phyloP scores from a whole-genome alignment of 106 monocot genomes.

The Narthecium ossifragum region DNA sequence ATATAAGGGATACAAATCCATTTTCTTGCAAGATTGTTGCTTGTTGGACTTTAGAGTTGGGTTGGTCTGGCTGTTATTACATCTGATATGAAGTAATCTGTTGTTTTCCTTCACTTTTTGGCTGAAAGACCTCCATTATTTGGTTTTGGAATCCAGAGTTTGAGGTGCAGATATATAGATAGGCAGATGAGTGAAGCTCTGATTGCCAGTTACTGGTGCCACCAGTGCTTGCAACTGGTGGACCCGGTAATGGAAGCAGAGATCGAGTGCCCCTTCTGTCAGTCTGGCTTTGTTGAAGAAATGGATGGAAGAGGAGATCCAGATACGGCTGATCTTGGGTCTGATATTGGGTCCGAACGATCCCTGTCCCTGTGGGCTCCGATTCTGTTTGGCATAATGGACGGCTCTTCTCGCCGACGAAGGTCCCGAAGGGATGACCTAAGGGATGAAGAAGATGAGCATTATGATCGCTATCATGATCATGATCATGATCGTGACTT shows the following conservation, averaged over 20 bases:
- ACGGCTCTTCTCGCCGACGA: background rate
- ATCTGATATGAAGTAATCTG: too few species aligned
- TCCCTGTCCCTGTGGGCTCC: slow-evolving; percentile 19
- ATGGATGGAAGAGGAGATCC: slow-evolving; percentile 2
- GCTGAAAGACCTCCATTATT: too few species aligned
- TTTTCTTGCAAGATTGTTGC: background rate
- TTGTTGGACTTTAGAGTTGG: background rate
- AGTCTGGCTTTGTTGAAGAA: slow-evolving; percentile 31
- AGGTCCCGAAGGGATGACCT: background rate
- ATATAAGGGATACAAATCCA: background rate
- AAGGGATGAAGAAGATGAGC: slow-evolving; percentile 16
- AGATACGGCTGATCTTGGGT: background rate
- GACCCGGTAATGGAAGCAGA: slow-evolving; percentile 29
- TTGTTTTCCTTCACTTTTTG: too few species aligned
- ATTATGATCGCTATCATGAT: slow-evolving; percentile 24
- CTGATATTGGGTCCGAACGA: slow-evolving; percentile 4
- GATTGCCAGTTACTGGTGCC: slow-evolving; percentile 30
- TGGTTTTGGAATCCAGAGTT: background rate
- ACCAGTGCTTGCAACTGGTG: slow-evolving; percentile 31
- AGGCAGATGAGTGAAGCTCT: slow-evolving; percentile 8
- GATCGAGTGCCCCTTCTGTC: slow-evolving; percentile 39
- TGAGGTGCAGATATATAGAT: background rate
- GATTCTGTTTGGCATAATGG: slow-evolving; percentile 20
- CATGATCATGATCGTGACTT: slow-evolving; percentile 22
- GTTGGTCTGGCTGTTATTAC: background rate